Base-by-base conservation (phyloP, 2,329 filamentous ascomycete genomes). In the Neonectria hederae region DNA sequence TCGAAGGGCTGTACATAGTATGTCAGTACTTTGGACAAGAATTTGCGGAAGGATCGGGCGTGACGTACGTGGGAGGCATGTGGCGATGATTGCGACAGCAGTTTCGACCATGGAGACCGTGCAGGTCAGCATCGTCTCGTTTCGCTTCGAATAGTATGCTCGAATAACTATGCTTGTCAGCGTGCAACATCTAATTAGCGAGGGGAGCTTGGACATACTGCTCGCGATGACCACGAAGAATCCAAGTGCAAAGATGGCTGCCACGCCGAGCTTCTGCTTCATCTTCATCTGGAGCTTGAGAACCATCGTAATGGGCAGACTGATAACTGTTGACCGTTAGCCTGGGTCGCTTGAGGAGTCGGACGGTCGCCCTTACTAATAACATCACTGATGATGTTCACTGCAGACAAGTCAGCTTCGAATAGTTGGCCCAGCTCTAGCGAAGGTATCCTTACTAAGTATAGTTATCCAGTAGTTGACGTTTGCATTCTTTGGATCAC, bases 91-190 rank as follows among this genome's bases (percentile, higher is more conserved):
- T 1, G 80, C 77, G 8, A 81, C 76, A 4, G 78, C 69, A 0
- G 76, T 77, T 55, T 79, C 77, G n/a, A 78, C 69, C 76, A 79
- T 79, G 4, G 76, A 78, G 19, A 79, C 76, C 1, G 77, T 79
- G 63, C 77, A 79, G 2, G 77, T 78, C 38, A 79, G 54, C 77
- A 79, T 79, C 1, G 76, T 78, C 58, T 78, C 74, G 55, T 76
- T 75, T 4, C 67, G 68, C 56, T 75, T 74, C 0, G 76, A 77
- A 28, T 74, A 79, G 24, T 77, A 76, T 4, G 77, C 77, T 63
- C 77, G 76, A 22, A 79, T 73, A 2, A 78, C 74, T 76, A 19
- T 0, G 1, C 26, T 0, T 1, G 32, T 71, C 17, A 71, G 69
- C 5, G 2, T 0, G 7, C 2, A 2, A 24, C 0, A 3, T 8